A percentile compares a stretch with the other conserved stretches of the same genome.
These are phyloP conservation scores for Bipolaris sorokiniana DNA, from an alignment of 2,329 filamentous ascomycete species.

Conservation along the genomic window DNA sequence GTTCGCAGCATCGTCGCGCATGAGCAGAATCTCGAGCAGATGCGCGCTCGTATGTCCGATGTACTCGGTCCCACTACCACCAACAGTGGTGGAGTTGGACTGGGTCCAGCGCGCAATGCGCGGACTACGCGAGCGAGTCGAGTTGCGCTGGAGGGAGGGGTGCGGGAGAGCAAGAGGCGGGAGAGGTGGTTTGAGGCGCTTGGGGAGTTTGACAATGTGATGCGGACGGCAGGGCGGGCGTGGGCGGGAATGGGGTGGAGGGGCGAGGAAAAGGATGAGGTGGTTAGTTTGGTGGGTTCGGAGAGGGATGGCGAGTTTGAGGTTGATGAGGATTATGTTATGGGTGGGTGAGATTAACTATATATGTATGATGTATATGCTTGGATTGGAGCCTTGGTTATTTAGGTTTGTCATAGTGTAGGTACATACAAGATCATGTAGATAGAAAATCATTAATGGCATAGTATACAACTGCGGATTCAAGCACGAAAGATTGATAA, in stretches of 20 bases:
- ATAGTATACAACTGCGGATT: too few relatives aligned
- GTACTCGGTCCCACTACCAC: neutral
- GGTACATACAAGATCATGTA: too few relatives aligned
- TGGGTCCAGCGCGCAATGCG: neutral
- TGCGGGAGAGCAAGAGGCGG: slow-evolving; percentile 68
- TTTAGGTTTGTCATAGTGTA: too few relatives aligned
- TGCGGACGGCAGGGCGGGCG: slow-evolving; percentile 62
- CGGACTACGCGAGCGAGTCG: slow-evolving; percentile 75
- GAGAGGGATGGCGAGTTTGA: slow-evolving; percentile 13
- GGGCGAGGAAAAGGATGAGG: slow-evolving; percentile 6
- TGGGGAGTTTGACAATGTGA: slow-evolving; percentile 66
- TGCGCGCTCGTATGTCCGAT: slow-evolving; percentile 63
- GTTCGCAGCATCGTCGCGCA: slow-evolving; percentile 83
- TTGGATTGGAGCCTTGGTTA: neutral
- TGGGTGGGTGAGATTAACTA: slow-evolving; percentile 1
- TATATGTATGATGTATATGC: neutral
- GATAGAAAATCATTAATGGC: too few relatives aligned
- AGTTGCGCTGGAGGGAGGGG: slow-evolving; percentile 77
- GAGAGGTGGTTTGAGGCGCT: slow-evolving; percentile 74
- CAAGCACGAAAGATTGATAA: too few relatives aligned
- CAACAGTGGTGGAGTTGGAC: too few relatives aligned
- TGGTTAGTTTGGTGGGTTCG: neutral
- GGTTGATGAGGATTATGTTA: slow-evolving; percentile 12
- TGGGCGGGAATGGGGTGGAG: slow-evolving; percentile 49
- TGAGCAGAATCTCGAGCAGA: slow-evolving; percentile 72